phyloP scores from a whole-genome alignment of 805 yeast species.

The Candida chauliodis region DNA sequence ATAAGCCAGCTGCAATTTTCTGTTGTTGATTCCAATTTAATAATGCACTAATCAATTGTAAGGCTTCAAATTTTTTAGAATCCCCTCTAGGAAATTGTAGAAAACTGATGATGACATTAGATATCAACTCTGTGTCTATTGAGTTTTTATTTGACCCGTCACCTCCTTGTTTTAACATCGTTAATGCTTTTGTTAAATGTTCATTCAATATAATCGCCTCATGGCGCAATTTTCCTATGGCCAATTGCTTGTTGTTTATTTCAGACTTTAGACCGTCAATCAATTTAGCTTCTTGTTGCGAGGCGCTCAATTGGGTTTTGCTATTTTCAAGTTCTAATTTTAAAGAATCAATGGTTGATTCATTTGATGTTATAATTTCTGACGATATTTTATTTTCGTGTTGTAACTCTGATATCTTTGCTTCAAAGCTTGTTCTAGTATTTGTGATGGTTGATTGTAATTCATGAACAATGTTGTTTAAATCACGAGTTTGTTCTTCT shows the following conservation, averaged over 20 bases:
- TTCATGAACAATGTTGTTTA: conserved; percentile 7
- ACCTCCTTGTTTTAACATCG: conserved; percentile 73
- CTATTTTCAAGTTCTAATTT: conserved; percentile 5
- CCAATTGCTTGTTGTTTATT: conserved; percentile 57
- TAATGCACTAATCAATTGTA: conserved; percentile 76
- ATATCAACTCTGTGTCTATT: conserved; percentile 84
- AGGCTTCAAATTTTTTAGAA: conserved; percentile 88
- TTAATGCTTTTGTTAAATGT: conserved; percentile 89
- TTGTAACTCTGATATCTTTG: conserved; percentile 15
- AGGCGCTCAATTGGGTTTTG: conserved; percentile 19
- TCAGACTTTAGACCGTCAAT: conserved; percentile 56
- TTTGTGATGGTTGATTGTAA: conserved; percentile 8
- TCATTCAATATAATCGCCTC: conserved; percentile 93
- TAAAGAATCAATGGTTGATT: conserved; percentile 9
- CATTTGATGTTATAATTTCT: conserved; percentile 19
- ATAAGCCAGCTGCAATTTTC: conserved; percentile 70
- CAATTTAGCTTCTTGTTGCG: conserved; percentile 23
- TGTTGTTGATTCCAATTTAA: conserved; percentile 86
- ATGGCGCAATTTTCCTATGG: conserved; percentile 87
- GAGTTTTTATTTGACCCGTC: conserved; percentile 46
- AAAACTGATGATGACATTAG: conserved; percentile 82
- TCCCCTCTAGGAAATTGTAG: conserved; percentile 88
- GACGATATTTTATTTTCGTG: conserved; percentile 26
- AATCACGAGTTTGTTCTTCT: conserved; percentile 18
- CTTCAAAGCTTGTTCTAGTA: conserved; percentile 12